Evolutionary conservation across 306 rosid species (phyloP).

Genomic region (Acacia confusa): DNA sequence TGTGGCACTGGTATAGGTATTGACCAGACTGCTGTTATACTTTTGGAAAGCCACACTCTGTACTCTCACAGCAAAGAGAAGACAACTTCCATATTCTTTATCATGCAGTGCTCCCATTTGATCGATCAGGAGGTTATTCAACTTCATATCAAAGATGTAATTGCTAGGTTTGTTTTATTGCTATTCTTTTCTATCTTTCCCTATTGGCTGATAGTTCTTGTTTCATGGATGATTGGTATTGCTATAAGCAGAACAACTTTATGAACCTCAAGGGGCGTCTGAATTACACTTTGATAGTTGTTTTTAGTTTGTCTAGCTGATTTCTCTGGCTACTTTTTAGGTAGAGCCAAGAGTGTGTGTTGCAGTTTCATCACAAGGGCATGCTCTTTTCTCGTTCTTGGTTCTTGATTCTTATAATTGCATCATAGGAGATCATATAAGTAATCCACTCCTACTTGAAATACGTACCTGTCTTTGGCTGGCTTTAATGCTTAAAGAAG

Average conservation of each 20-base stretch:
- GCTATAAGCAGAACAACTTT: slow-evolving; percentile 15
- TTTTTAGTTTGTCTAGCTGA: background rate
- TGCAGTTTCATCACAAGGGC: slow-evolving; percentile 20
- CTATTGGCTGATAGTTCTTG: slow-evolving; percentile 8
- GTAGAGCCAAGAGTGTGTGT: slow-evolving; percentile 2
- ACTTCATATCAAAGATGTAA: slow-evolving; percentile 57
- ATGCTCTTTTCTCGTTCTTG: background rate
- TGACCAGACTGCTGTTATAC: slow-evolving; percentile 42
- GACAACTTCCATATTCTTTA: slow-evolving; percentile 59
- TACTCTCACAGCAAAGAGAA: slow-evolving; percentile 70
- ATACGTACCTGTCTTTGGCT: slow-evolving; percentile 5
- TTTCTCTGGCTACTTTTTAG: slow-evolving; percentile 18
- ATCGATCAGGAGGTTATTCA: slow-evolving; percentile 34
- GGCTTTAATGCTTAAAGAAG: slow-evolving; percentile 27
- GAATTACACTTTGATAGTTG: slow-evolving; percentile 4
- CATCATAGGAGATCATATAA: slow-evolving; percentile 3
- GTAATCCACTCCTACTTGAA: background rate
- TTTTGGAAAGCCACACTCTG: slow-evolving; percentile 60
- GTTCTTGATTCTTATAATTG: background rate
- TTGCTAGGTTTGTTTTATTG: slow-evolving; percentile 53
- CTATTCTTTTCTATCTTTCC: background rate
- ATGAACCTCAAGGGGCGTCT: slow-evolving; percentile 5
- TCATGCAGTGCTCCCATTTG: slow-evolving; percentile 55
- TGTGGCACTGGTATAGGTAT: slow-evolving; percentile 51
- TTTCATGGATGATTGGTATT: slow-evolving; percentile 27